Conservation (phyloP, 1,139 yeast genomes). For the Suhomyces choctaworum region DNA sequence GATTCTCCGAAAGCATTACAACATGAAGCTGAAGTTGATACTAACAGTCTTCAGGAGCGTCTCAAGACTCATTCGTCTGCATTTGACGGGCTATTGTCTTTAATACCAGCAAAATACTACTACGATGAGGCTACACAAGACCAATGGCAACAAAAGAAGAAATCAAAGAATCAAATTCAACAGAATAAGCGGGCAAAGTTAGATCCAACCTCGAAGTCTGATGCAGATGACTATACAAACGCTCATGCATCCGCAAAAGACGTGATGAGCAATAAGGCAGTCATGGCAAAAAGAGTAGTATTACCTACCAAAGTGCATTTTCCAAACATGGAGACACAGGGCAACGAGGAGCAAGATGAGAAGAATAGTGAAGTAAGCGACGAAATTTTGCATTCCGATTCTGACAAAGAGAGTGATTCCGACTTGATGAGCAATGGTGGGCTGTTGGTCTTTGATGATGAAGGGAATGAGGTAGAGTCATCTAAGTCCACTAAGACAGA, state of each 20-base stretch:
- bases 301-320: conserved; percentile 38
- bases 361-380: conserved; percentile 20
- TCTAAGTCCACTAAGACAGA: too few species aligned
- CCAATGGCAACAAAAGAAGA: conserved; percentile 88
- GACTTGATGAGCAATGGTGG: conserved; percentile 34
- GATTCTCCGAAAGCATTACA: too few species aligned
- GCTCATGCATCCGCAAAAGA: conserved; percentile 64
- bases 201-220: conserved; percentile 61
- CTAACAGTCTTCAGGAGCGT: conserved; percentile 63
- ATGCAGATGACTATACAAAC: conserved; percentile 43
- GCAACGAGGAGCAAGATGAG: conserved; percentile 17
- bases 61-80: conserved; percentile 82
- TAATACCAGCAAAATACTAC: conserved; percentile 92
- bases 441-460: conserved; percentile 69
- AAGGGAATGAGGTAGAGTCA: conserved; percentile 65
- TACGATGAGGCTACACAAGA: conserved; percentile 76
- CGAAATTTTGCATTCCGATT: conserved; percentile 1
- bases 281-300: conserved; percentile 57
- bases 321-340: conserved; percentile 13
- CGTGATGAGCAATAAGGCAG: conserved; percentile 56
- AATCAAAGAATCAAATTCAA: conserved; percentile 63
- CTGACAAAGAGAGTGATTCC: conserved; percentile 10
- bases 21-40: too few species aligned
- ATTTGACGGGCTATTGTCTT: conserved; percentile 83
- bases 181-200: conserved; percentile 68